phyloP scores from a whole-genome alignment of 1,284 basidiomycete species.

The Naganishia albida region DNA sequence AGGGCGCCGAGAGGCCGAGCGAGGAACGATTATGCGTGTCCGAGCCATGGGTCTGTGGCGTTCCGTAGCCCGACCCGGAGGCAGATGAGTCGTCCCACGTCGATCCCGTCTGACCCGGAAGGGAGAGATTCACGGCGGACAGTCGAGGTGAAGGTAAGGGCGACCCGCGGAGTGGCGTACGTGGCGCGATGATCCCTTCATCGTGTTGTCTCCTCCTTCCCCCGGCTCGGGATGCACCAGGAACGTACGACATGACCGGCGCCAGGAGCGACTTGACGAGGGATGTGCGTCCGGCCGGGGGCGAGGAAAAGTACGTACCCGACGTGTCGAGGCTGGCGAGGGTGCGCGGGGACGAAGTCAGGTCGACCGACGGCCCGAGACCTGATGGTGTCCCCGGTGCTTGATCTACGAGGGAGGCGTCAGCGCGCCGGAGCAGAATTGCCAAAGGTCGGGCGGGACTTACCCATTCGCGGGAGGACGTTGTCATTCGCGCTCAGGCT shows the following conservation, averaged over 20 bases:
- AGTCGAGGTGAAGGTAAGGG: constrained; percentile 38
- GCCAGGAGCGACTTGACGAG: constrained; percentile 67
- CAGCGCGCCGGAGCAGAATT: not conserved
- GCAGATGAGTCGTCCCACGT: no score
- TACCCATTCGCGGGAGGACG: constrained; percentile 67
- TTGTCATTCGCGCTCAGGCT: constrained; percentile 94
- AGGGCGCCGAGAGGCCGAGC: no score
- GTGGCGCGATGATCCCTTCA: constrained; percentile 66
- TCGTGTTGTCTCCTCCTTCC: constrained; percentile 41
- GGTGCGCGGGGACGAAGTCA: constrained; percentile 37
- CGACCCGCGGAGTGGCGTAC: constrained; percentile 50
- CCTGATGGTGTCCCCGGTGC: constrained; percentile 40
- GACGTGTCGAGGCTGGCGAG: constrained; percentile 26
- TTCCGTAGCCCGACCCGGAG: no score
- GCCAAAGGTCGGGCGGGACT: constrained; percentile 29
- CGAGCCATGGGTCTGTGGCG: no score
- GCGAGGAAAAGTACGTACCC: constrained; percentile 5
- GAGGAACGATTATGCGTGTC: no score
- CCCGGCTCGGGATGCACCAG: constrained; percentile 38
- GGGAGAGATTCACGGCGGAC: not conserved
- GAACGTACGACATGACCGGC: constrained; percentile 48
- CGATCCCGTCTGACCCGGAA: no score
- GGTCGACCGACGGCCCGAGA: constrained; percentile 39
- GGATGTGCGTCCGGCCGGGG: constrained; percentile 56
- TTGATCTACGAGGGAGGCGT: constrained; percentile 10